Base-by-base conservation (phyloP, 2,329 filamentous ascomycete species). In the Bretziella fagacearum region DNA sequence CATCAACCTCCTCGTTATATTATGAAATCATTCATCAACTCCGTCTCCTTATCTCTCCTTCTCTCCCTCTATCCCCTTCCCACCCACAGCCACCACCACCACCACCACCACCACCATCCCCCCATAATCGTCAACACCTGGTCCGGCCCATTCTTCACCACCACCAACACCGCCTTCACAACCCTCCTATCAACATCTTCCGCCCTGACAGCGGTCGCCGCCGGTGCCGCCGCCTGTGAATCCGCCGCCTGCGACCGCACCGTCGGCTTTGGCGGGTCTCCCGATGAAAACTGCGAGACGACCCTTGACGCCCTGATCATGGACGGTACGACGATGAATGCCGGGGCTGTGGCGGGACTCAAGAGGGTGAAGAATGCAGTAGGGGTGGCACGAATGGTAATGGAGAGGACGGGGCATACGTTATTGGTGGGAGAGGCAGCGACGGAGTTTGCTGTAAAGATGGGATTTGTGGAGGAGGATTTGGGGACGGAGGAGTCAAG, bases 251-350 rank as follows among this genome's bases (percentile, higher is more conserved):
- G 71, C 58, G 70, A 74, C 54, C 65, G 66, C 42, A 71, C 64
- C 30, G 71, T 74, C 30, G 71, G 71, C 44, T 72, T 60, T 53
- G 70, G 70, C 46, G 70, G 71, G 6, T 72, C 69, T 2, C 69
- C 70, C 0, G 70, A 72, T 52, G 71, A 74, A 55, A 56, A 59
- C 26, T 74, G 71, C 58, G 71, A 74, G 59, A 74, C 71, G 2
- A 73, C 70, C 0, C 67, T 74, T 11, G 71, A 74, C 57, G 70
- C 71, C n/a, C 63, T 74, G 61, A 65, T 74, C 56, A 73, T 74
- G 65, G 70, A 74, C 55, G 70, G 71, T 23, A 58, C 57, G 0
- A 68, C 62, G n/a, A 63, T 74, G 59, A 70, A 71, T 13, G 62
- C 65, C 1, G 71, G 71, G 35, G 69, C 70, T 4, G 70, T 74